A percentile compares a stretch with the other conserved stretches of the same genome.
Conservation (phyloP, 805 yeast genomes). For the Spathaspora gorwiae region DNA sequence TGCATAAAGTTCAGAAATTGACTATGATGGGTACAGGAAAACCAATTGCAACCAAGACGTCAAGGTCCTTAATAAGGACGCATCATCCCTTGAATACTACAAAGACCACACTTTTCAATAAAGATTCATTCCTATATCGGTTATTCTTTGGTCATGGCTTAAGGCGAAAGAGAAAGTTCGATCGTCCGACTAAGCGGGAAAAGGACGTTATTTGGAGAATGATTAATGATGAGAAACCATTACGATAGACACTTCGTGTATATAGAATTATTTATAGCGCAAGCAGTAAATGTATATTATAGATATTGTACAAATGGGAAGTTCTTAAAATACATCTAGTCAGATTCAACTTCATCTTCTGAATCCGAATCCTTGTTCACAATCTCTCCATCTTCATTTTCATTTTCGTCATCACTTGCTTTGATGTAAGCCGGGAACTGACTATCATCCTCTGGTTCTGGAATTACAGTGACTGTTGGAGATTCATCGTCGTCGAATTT, state of each 20-base stretch:
- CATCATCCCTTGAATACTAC: neutral
- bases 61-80: neutral
- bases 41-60: neutral
- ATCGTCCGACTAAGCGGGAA: constrained; percentile 33
- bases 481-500: constrained; percentile 34
- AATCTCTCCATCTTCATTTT: constrained; percentile 20
- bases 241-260: constrained; percentile 3
- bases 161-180: constrained; percentile 17
- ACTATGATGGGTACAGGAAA: constrained; percentile 46
- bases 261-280: constrained; percentile 1
- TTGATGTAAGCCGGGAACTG: constrained; percentile 8
- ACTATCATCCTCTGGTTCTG: constrained; percentile 11
- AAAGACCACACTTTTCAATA: neutral
- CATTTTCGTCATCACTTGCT: constrained; percentile 14
- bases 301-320: neutral
- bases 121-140: constrained; percentile 7
- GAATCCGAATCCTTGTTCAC: constrained; percentile 18
- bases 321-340: neutral
- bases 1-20: constrained; percentile 59
- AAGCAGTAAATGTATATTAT: neutral
- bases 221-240: constrained; percentile 29
- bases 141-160: constrained; percentile 24
- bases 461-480: constrained; percentile 9
- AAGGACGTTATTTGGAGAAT: constrained; percentile 40
- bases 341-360: constrained; percentile 13